phyloP scores from a whole-genome alignment of 768 basidiomycete species.

The Tylopilus felleus region DNA sequence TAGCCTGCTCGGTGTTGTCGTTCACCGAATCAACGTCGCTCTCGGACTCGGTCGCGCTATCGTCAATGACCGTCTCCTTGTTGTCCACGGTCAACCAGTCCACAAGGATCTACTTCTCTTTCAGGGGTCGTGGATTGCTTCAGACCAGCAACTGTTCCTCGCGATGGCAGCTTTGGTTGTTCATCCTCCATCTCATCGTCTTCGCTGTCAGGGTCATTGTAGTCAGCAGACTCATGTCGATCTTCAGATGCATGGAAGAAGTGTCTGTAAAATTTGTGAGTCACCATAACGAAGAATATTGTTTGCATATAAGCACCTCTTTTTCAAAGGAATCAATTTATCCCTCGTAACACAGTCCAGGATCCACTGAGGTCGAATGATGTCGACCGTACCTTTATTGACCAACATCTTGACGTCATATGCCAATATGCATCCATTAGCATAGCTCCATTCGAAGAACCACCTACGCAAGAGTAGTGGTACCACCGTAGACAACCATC shows the following conservation, averaged over 20 bases:
- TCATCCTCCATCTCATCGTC: slow-evolving; percentile 28
- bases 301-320: slow-evolving; percentile 51
- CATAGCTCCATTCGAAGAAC: neutral
- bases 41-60: slow-evolving; percentile 48
- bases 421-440: slow-evolving; percentile 39
- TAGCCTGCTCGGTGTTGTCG: slow-evolving; percentile 44
- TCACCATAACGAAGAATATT: neutral
- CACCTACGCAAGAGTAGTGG: slow-evolving; percentile 54
- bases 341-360: slow-evolving; percentile 65
- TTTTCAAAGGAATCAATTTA: slow-evolving; percentile 55
- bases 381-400: slow-evolving; percentile 64
- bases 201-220: slow-evolving; percentile 39
- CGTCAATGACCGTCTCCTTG: slow-evolving; percentile 23
- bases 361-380: slow-evolving; percentile 82
- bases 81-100: slow-evolving; percentile 63
- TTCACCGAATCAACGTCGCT: slow-evolving; percentile 72
- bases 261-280: slow-evolving; percentile 45
- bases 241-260: slow-evolving; percentile 70
- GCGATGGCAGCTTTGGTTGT: neutral
- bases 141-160: slow-evolving; percentile 17
- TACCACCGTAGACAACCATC: slow-evolving; percentile 68
- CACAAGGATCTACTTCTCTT: slow-evolving; percentile 34
- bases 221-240: slow-evolving; percentile 51
- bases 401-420: slow-evolving; percentile 70
- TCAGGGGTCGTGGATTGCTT: neutral